A percentile compares a stretch with the other conserved stretches of the same genome.
These are phyloP conservation scores for Leptodontidium sp. DNA, from an alignment of 2,329 filamentous ascomycete species.

Conservation along the genomic window DNA sequence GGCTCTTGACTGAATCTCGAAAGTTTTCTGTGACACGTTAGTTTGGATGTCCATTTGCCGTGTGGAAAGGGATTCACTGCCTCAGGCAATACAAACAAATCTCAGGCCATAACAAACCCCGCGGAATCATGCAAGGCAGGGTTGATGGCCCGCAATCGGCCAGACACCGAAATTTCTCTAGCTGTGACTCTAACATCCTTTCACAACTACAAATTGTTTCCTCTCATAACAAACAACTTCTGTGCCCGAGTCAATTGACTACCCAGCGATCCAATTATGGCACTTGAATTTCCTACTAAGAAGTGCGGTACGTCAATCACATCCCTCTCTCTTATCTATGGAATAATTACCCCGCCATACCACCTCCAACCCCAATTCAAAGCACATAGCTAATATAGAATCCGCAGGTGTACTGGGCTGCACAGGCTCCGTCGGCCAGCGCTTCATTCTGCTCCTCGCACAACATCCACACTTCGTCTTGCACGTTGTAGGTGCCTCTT, in stretches of 20 bases:
- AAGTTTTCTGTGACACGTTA: too few relatives aligned
- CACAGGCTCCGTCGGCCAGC: constrained; percentile 93
- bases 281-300: constrained; percentile 58
- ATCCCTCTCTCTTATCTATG: not conserved
- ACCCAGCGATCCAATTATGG: constrained; percentile 21
- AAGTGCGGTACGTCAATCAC: constrained; percentile 54
- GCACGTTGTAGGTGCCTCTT: constrained; percentile 88
- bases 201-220: not conserved
- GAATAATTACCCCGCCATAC: constrained; percentile 26
- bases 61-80: too few relatives aligned
- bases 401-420: constrained; percentile 81
- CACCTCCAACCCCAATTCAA: not conserved
- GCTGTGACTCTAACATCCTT: not conserved
- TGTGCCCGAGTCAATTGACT: not conserved
- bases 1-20: too few relatives aligned
- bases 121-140: not conserved
- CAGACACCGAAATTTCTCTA: not conserved
- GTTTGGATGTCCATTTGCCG: too few relatives aligned
- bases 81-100: too few relatives aligned
- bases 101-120: not conserved
- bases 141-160: not conserved
- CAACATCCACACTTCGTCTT: constrained; percentile 88
- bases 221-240: not conserved
- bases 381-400: constrained; percentile 13
- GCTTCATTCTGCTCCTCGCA: constrained; percentile 91